These are phyloP conservation scores for Stromatinia cepivora DNA, from an alignment of 2,329 filamentous ascomycete genomes.

Conservation along the genomic window DNA sequence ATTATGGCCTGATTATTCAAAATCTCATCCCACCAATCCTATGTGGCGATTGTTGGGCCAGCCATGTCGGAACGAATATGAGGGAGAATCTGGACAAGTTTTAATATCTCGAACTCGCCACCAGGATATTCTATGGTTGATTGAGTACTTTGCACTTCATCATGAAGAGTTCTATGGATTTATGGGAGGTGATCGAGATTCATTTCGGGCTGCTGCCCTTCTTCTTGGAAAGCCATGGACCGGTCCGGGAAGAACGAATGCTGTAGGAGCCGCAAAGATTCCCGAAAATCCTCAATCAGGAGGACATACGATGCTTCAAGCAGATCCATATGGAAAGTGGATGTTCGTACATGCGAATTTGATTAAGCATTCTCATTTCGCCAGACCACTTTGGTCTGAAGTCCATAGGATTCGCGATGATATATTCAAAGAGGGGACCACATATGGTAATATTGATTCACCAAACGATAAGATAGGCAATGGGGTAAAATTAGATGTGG, in stretches of 20 bases:
- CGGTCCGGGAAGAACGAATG: conserved; percentile 28
- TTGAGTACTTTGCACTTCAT: conserved; percentile 30
- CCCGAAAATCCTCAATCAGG: conserved; percentile 14
- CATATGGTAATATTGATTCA: conserved; percentile 29
- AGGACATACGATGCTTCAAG: conserved; percentile 33
- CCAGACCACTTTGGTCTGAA: conserved; percentile 26
- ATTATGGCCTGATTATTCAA: conserved; percentile 31
- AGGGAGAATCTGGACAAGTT: conserved; percentile 31
- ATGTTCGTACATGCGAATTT: conserved; percentile 34
- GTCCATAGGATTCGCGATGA: conserved; percentile 28
- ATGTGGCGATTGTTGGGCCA: conserved; percentile 30
- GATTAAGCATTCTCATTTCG: conserved; percentile 29
- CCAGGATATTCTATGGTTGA: conserved; percentile 31
- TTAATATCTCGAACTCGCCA: conserved; percentile 27
- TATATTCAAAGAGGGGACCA: conserved; percentile 25
- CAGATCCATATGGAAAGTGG: conserved; percentile 29
- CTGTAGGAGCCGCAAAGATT: conserved; percentile 16
- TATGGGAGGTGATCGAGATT: conserved; percentile 31
- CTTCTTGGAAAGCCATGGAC: conserved; percentile 28
- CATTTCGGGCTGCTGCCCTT: conserved; percentile 28
- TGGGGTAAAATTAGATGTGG: conserved; percentile 29
- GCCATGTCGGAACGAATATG: conserved; percentile 29
- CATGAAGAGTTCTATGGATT: conserved; percentile 31
- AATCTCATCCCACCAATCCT: conserved; percentile 31
- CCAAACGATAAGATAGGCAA: conserved; percentile 29